phyloP scores from a whole-genome alignment of 495 filamentous ascomycete species.

The Polyplosphaeria fusca region DNA sequence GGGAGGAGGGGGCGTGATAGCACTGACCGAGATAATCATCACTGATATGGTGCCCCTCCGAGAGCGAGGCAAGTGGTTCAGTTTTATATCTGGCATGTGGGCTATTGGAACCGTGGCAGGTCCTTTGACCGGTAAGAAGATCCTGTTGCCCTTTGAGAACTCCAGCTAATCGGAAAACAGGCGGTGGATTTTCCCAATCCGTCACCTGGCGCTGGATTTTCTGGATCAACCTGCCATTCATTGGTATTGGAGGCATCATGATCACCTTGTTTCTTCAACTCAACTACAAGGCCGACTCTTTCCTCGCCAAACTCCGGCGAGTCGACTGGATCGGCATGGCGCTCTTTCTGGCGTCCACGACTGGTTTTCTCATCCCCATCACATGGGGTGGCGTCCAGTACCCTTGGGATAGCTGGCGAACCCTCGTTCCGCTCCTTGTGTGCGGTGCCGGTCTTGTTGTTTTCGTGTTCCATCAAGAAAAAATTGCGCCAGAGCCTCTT shows the following conservation, averaged over 20 bases:
- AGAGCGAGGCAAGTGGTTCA: slow-evolving; percentile 49
- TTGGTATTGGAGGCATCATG: slow-evolving; percentile 47
- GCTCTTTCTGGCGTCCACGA: slow-evolving; percentile 47
- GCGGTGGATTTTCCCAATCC: slow-evolving; percentile 62
- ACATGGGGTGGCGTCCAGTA: slow-evolving; percentile 58
- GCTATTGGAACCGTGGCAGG: slow-evolving; percentile 64
- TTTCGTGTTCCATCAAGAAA: slow-evolving; percentile 37
- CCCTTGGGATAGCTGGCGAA: slow-evolving; percentile 49
- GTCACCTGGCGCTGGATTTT: slow-evolving; percentile 60
- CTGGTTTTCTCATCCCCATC: slow-evolving; percentile 53
- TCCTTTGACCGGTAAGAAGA: slow-evolving; percentile 66
- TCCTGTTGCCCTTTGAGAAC: too few relatives aligned
- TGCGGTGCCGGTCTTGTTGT: slow-evolving; percentile 32
- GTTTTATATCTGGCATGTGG: slow-evolving; percentile 42
- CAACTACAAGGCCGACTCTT: slow-evolving; percentile 39
- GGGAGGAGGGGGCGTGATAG: slow-evolving; percentile 67
- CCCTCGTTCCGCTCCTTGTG: slow-evolving; percentile 44
- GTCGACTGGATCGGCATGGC: slow-evolving; percentile 46
- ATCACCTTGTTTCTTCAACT: slow-evolving; percentile 52
- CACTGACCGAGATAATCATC: slow-evolving; percentile 62
- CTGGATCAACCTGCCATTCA: slow-evolving; percentile 57
- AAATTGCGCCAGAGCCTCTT: slow-evolving; percentile 50
- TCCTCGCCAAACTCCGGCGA: slow-evolving; percentile 36
- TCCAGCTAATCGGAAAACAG: neutral
- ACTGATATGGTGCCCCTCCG: slow-evolving; percentile 60